Conservation (phyloP, 140 eudicot species). For the Erigeron philadelphicus region DNA sequence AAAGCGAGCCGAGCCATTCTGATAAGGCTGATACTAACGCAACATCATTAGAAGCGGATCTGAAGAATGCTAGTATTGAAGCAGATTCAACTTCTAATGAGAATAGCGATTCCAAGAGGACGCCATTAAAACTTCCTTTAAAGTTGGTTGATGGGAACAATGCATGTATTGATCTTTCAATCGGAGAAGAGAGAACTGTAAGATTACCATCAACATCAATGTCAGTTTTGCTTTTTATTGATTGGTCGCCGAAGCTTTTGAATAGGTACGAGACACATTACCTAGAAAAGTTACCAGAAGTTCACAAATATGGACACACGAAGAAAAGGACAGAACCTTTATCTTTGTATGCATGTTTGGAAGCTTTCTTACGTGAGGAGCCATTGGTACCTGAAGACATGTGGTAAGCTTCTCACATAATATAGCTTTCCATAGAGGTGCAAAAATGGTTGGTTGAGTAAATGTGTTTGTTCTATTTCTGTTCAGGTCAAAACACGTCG, state of each 20-base stretch:
- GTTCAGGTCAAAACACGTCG: neutral
- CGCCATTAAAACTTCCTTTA: slow-evolving; percentile 56
- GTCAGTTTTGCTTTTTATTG: slow-evolving; percentile 67
- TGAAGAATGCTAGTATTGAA: slow-evolving; percentile 26
- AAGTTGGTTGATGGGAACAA: slow-evolving; percentile 86
- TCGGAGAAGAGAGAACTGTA: slow-evolving; percentile 81
- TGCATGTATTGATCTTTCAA: slow-evolving; percentile 74
- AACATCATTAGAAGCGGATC: slow-evolving; percentile 36
- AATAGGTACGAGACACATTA: slow-evolving; percentile 58
- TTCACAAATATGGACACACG: slow-evolving; percentile 56
- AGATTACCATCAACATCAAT: slow-evolving; percentile 64
- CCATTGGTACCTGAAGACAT: slow-evolving; percentile 98
- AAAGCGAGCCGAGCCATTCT: slow-evolving; percentile 32
- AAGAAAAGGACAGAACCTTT: slow-evolving; percentile 87
- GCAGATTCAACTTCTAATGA: slow-evolving; percentile 36
- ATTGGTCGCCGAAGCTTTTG: slow-evolving; percentile 89
- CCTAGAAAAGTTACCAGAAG: slow-evolving; percentile 80
- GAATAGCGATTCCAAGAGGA: slow-evolving; percentile 30
- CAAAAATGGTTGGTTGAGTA: neutral
- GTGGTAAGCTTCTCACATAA: slow-evolving; percentile 57
- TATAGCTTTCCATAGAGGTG: neutral
- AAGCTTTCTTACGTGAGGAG: slow-evolving; percentile 94
- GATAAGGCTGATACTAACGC: slow-evolving; percentile 27
- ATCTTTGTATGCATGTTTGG: slow-evolving; percentile 82
- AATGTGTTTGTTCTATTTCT: neutral